Conservation (phyloP, 2,329 filamentous ascomycete species). For the Stylonectria norvegica region DNA sequence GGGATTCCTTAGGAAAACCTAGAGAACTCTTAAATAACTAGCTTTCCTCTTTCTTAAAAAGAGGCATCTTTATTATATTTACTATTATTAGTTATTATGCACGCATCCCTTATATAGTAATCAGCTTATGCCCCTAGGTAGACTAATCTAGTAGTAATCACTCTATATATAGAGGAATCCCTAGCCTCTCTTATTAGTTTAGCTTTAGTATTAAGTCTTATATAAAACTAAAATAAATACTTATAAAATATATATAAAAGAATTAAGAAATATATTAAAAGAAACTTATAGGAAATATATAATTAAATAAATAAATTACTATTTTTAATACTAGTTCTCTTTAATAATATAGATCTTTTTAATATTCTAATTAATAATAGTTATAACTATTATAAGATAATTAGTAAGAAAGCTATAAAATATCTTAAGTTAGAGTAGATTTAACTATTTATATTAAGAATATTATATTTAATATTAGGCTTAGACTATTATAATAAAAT, state of each 20-base stretch:
- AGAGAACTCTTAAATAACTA: too few species aligned
- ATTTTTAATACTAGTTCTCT: neutral
- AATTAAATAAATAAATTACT: conserved; percentile 2
- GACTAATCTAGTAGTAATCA: too few species aligned
- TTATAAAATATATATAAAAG: neutral
- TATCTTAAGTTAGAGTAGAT: neutral
- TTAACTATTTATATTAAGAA: neutral
- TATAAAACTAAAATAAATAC: neutral
- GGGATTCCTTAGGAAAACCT: too few species aligned
- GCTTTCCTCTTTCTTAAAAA: too few species aligned
- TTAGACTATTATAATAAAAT: neutral
- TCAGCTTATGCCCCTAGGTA: too few species aligned
- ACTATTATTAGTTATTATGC: too few species aligned
- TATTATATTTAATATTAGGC: neutral
- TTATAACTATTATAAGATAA: conserved; percentile 1
- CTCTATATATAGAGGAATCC: too few species aligned
- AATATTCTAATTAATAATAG: neutral
- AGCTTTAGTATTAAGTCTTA: neutral
- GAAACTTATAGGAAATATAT: neutral
- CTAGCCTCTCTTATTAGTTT: too few species aligned
- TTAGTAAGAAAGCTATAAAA: neutral
- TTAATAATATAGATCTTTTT: neutral
- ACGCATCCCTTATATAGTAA: too few species aligned
- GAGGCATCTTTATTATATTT: too few species aligned
- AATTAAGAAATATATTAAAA: neutral